Conservation (phyloP, 2,329 filamentous ascomycete species). For the Paramyrothecium sp. region DNA sequence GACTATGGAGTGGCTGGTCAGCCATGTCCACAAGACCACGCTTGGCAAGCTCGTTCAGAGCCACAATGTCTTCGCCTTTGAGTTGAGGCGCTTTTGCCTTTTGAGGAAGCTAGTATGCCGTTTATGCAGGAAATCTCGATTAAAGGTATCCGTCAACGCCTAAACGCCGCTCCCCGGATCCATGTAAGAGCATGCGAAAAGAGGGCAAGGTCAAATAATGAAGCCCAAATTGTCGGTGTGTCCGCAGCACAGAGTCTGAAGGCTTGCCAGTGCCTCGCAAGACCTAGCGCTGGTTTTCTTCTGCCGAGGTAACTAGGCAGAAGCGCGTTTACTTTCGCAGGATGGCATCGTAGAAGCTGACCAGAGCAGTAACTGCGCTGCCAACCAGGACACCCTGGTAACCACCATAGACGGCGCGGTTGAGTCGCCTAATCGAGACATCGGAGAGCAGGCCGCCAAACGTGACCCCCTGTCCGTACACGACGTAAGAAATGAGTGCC, state of each 20-base stretch:
- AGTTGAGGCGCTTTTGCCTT: too few relatives aligned
- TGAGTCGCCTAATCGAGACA: slow-evolving; percentile 60
- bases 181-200: slow-evolving; percentile 7
- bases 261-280: background rate
- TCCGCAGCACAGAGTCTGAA: background rate
- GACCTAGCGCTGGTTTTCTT: too few relatives aligned
- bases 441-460: slow-evolving; percentile 62
- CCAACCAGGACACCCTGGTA: slow-evolving; percentile 69
- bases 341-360: slow-evolving; percentile 76
- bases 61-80: too few relatives aligned
- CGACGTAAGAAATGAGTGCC: slow-evolving; percentile 75
- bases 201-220: slow-evolving; percentile 9
- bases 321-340: slow-evolving; percentile 56
- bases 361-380: slow-evolving; percentile 63
- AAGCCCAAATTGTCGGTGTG: slow-evolving; percentile 1
- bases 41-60: too few relatives aligned
- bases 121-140: slow-evolving; percentile 3
- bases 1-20: too few relatives aligned
- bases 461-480: slow-evolving; percentile 68
- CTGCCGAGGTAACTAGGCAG: background rate
- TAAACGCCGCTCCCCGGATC: slow-evolving; percentile 23
- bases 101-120: background rate
- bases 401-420: slow-evolving; percentile 67
- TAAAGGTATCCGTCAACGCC: slow-evolving; percentile 27
- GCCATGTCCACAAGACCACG: too few relatives aligned